Evolutionary conservation across 2,329 filamentous ascomycete genomes (phyloP), one percentile per base, ranked within the genome.

Genomic region (Amphichorda felina): DNA sequence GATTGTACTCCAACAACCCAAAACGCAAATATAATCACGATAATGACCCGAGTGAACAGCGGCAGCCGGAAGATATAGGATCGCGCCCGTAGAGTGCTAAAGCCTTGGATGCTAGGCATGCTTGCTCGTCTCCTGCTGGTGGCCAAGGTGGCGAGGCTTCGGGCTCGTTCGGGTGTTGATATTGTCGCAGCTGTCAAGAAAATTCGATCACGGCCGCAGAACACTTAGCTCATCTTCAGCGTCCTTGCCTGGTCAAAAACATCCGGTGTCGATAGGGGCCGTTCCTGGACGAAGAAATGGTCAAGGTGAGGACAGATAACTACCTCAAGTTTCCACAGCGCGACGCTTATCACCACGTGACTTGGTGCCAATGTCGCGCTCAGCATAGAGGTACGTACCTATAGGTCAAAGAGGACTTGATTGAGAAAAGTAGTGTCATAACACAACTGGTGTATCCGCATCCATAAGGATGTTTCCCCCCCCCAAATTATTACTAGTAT

Each of bases 1-100:
- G 74, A 68, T 47, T 83, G 79, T 27, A 88, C 55, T 30, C 79
- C 70, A 6, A 79, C 64, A 25, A 85, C 48, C 75, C 81, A 93
- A 30, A 54, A 45, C 4, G 40, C 42, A 22, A 82, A 50, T 38
- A 94, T 82, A 30, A 79, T 59, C 4, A 77, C 50, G 15, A 87
- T 55, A 11, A 87, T 70, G 14, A 71, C 57, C 34, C 88, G 76
- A 18, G 91, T 95, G 54, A 91, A 87, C 2, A 96, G 67, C 25
- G 91, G 89, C n/a, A 96, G 68, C 33, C 87, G 79, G 40, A 84
- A 67, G 44, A 94, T 51, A 55, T 94, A 95, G 8, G 83, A 84
- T 44, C 85, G 80, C 48, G 87, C 70, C 46, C 85, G 77, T 41
- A 70, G 58, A 22, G 80, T 75, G 59, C 79, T 88, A 59, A 93